Evolutionary conservation across 208 protist species (phyloP).

Genomic region (Crithidia bombi): DNA sequence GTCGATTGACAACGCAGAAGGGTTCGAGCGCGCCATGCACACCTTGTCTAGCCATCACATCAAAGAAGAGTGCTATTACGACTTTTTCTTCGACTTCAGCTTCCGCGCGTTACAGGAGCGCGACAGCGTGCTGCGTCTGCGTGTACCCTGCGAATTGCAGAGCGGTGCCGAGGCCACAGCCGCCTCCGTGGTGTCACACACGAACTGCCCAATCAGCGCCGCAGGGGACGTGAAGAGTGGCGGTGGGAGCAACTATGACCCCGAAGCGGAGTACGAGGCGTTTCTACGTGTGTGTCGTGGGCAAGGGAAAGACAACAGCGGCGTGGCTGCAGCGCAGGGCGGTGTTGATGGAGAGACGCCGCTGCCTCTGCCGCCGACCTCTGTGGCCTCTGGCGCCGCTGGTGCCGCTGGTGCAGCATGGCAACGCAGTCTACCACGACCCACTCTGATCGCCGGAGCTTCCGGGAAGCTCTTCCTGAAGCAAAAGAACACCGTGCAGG

Average conservation of each 20-base stretch:
- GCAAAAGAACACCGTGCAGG: slow-evolving; percentile 64
- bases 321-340: not conserved
- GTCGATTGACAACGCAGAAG: slow-evolving; percentile 40
- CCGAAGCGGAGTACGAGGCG: slow-evolving; percentile 33
- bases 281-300: slow-evolving; percentile 31
- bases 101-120: slow-evolving; percentile 37
- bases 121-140: slow-evolving; percentile 63
- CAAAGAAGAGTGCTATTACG: slow-evolving; percentile 56
- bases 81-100: slow-evolving; percentile 82
- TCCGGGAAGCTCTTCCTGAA: slow-evolving; percentile 65
- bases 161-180: slow-evolving; percentile 8
- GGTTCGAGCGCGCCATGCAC: slow-evolving; percentile 43
- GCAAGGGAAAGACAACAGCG: not conserved
- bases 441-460: slow-evolving; percentile 24
- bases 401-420: not conserved
- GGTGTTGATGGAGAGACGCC: not conserved
- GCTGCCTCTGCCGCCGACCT: not conserved
- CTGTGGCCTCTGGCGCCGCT: not conserved
- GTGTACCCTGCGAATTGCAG: slow-evolving; percentile 43
- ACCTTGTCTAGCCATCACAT: slow-evolving; percentile 35
- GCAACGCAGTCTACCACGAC: not conserved
- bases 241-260: slow-evolving; percentile 15
- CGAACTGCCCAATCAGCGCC: too few relatives aligned
- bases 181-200: not conserved
- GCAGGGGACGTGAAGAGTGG: not conserved